Conservation (phyloP, 495 filamentous ascomycete species). For the Astrothelium subdiscretum region DNA sequence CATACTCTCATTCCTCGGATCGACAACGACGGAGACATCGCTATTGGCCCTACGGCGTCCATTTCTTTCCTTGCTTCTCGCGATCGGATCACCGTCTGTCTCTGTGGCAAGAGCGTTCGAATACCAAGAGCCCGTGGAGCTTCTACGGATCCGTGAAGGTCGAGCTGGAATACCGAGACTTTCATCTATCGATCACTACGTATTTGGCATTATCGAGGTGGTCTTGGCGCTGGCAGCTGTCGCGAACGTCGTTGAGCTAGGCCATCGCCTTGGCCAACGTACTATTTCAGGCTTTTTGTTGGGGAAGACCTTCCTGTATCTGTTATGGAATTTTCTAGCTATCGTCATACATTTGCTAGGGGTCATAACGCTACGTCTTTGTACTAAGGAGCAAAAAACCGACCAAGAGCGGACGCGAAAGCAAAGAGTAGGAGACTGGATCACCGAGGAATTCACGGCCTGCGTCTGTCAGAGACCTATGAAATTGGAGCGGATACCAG, state of each 20-base stretch:
- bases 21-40: not conserved
- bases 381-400: not conserved
- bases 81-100: not conserved
- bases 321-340: slow-evolving; percentile 1
- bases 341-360: not conserved
- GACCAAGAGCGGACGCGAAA: not conserved
- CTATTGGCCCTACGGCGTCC: slow-evolving; percentile 1
- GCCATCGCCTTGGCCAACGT: not conserved
- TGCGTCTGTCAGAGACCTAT: not conserved
- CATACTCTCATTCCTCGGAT: not conserved
- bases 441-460: not conserved
- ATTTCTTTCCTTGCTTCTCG: not conserved
- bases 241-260: not conserved
- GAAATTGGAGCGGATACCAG: not conserved
- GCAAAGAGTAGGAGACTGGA: not conserved
- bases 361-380: not conserved
- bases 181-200: not conserved
- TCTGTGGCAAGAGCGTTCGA: not conserved
- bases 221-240: not conserved
- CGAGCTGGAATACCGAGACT: not conserved
- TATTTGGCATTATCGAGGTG: not conserved
- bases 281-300: not conserved
- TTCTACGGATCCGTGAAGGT: not conserved
- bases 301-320: not conserved
- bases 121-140: not conserved